A percentile compares a stretch with the other conserved stretches of the same genome.
Conservation (phyloP, 2,329 filamentous ascomycete species). For the Calonectria leucothoes region DNA sequence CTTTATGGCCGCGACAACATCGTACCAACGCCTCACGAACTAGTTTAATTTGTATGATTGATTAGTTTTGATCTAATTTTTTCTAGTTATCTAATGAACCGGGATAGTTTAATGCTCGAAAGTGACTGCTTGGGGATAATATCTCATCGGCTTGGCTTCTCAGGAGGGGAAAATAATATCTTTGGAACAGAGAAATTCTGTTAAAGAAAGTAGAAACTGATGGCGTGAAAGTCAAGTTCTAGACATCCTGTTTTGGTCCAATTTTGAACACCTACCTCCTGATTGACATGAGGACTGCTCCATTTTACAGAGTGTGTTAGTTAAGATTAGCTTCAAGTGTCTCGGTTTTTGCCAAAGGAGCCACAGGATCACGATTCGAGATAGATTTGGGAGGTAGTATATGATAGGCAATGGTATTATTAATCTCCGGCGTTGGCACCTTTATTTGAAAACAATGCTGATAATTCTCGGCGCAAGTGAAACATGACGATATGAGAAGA, state of each 20-base stretch:
- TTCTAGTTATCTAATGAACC: constrained; percentile 28
- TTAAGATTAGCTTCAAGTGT: background rate
- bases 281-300: background rate
- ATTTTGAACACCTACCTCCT: background rate
- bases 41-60: constrained; percentile 39
- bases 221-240: too few species aligned
- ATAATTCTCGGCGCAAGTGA: background rate
- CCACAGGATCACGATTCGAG: background rate
- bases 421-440: background rate
- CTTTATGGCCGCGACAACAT: too few species aligned
- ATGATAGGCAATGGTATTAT: too few species aligned
- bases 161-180: too few species aligned
- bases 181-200: too few species aligned
- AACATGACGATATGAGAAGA: background rate
- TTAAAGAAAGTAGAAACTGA: too few species aligned
- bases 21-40: too few species aligned
- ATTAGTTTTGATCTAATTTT: constrained; percentile 37
- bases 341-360: background rate
- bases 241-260: too few species aligned
- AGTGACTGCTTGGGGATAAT: constrained; percentile 30
- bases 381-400: background rate
- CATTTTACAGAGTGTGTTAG: background rate
- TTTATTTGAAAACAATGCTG: background rate
- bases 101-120: constrained; percentile 20
- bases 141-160: too few species aligned